phyloP scores from a whole-genome alignment of 208 protist species.

The Crithidia brevicula region DNA sequence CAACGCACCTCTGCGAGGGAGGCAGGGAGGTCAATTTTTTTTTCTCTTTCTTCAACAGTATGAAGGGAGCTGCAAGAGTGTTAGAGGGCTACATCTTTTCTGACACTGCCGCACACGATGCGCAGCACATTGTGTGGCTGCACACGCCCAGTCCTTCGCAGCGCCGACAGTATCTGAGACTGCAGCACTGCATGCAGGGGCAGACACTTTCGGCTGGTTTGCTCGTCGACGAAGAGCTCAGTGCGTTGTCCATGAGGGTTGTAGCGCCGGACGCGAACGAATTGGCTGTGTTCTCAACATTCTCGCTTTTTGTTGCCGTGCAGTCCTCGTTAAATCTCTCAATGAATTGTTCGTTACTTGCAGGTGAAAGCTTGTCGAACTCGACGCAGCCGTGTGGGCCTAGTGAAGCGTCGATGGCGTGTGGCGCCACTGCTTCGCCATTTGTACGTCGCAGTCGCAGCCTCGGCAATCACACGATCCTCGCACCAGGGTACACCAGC shows the following conservation, averaged over 20 bases:
- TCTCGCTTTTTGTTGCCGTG: too few relatives aligned
- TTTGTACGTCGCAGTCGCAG: not conserved
- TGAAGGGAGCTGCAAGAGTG: not conserved
- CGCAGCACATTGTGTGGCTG: not conserved
- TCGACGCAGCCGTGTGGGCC: too few relatives aligned
- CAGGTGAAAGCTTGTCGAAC: too few relatives aligned
- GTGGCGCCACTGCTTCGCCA: too few relatives aligned
- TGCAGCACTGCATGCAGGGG: slow-evolving; percentile 10
- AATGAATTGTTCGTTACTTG: too few relatives aligned
- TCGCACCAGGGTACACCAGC: not conserved
- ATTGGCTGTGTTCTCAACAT: too few relatives aligned
- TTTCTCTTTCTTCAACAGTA: not conserved
- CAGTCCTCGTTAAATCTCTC: too few relatives aligned
- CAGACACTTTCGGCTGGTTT: not conserved
- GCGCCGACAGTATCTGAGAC: not conserved
- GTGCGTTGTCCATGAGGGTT: too few relatives aligned
- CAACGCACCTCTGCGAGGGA: too few relatives aligned
- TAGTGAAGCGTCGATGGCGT: too few relatives aligned
- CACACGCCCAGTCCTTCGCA: not conserved
- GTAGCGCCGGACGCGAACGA: too few relatives aligned
- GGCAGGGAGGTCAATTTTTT: not conserved
- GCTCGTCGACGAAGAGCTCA: not conserved
- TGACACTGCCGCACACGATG: slow-evolving; percentile 1
- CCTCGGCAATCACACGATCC: not conserved
- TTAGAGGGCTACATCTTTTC: slow-evolving; percentile 20